Base-by-base conservation (phyloP, 768 basidiomycete species). In the Agaricus blazei region DNA sequence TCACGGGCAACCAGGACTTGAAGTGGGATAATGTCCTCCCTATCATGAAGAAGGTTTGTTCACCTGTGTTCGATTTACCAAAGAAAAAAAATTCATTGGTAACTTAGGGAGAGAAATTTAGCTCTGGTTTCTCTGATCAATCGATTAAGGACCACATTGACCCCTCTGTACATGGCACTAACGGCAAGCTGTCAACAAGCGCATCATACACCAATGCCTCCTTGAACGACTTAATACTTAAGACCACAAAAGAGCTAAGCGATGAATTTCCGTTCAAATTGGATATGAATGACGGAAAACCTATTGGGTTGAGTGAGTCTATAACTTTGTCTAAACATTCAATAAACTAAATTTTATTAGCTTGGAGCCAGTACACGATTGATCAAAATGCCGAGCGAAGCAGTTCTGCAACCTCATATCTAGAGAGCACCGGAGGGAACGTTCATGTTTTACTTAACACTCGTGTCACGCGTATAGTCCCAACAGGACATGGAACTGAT, bases 1-100 rank as follows among this genome's bases (percentile, higher is more conserved):
- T 71, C 7, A 66, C 68, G 24, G 62, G 64, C 2, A 70, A 72
- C 43, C 42, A 50, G 3, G 67, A 70, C 0, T 72, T 70, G 68
- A 67, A 61, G 11, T 72, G 70, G 72, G 56, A 69, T n/a, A 63
- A 55, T 26, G 42, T 72, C 3, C 58, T 65, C 45, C 67, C 58
- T 2, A 68, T 70, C 54, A 56, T 68, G 52, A 44, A 53, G 52
- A 64, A 60, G 52, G 66, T 62, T 52, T 47, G 58, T 41, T 6
- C 0, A 15, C 34, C 34, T 34, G 2, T 6, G 11, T 7, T 3
- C 7, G 3, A n/a, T 41, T 41, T 15, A 8, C 40, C 4, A 19
- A 40, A 41, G 12, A 4, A 15, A 7, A 8, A 41, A n/a, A 9
- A 8, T 45, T 9, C n/a, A 27, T 23, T 45, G 24, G 24, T 45